Percentiles rank a stretch among this genome's conserved stretches.
Evolutionary conservation across 805 yeast species (phyloP).

Genomic region (Lachancea thermotolerans): DNA sequence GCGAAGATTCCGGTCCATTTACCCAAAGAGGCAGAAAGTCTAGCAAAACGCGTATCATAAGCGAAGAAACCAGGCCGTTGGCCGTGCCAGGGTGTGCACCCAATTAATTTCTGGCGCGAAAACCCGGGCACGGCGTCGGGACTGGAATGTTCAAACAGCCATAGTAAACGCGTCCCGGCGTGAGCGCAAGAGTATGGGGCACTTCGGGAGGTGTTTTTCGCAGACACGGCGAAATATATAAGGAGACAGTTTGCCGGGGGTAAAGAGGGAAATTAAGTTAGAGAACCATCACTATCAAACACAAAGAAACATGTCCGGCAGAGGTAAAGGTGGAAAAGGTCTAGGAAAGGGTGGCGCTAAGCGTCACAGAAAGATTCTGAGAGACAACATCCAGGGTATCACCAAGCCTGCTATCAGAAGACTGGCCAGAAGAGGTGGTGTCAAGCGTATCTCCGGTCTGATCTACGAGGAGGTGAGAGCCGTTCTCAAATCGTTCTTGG

Average conservation of each 20-base stretch:
- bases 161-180: background rate
- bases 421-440: constrained; percentile 99
- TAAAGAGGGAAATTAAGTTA: background rate
- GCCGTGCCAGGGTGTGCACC: background rate
- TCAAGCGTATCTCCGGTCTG: constrained; percentile 98
- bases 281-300: background rate
- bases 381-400: constrained; percentile 99
- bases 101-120: background rate
- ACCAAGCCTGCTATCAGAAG: constrained; percentile 99
- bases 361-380: constrained; percentile 98
- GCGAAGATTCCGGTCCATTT: no score
- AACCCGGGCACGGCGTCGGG: background rate
- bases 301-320: constrained; percentile 74
- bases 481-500: constrained; percentile 91
- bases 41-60: no score
- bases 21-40: no score
- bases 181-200: background rate
- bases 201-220: no score
- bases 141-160: background rate
- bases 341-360: constrained; percentile 99
- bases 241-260: background rate
- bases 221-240: background rate
- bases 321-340: constrained; percentile 99
- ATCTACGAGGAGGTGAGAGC: constrained; percentile 99
- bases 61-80: no score